These are phyloP conservation scores for Bryoglossum gracile DNA, from an alignment of 495 filamentous ascomycete species.

Conservation along the genomic window DNA sequence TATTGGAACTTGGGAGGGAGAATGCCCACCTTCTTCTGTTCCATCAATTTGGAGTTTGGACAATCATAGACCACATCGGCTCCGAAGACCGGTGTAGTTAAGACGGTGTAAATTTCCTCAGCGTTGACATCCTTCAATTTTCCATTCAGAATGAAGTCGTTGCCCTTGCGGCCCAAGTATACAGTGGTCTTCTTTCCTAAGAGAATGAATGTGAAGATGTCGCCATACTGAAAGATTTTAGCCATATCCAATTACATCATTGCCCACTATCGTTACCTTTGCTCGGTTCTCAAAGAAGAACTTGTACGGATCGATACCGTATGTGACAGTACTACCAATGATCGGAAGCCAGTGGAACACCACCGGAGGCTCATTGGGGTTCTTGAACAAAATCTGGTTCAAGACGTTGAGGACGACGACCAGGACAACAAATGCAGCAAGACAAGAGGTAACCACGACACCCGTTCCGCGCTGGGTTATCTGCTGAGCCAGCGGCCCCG, in stretches of 20 bases:
- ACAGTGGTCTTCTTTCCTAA: conserved; percentile 71
- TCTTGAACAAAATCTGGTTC: conserved; percentile 60
- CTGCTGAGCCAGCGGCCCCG: conserved; percentile 38
- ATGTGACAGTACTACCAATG: conserved; percentile 69
- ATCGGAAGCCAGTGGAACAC: conserved; percentile 82
- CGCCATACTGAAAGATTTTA: conserved; percentile 52
- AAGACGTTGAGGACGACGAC: conserved; percentile 59
- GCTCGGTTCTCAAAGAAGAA: conserved; percentile 65
- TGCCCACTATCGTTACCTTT: no score
- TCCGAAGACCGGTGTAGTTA: conserved; percentile 83
- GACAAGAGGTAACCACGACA: conserved; percentile 28
- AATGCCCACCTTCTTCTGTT: conserved; percentile 58
- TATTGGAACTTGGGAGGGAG: not conserved
- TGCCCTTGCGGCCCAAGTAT: conserved; percentile 69
- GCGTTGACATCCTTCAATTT: conserved; percentile 75
- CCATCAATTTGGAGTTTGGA: conserved; percentile 78
- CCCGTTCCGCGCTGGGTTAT: conserved; percentile 35
- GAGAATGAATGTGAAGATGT: conserved; percentile 73
- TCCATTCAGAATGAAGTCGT: conserved; percentile 82
- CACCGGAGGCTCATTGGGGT: conserved; percentile 66
- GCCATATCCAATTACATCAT: no score
- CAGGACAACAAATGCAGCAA: conserved; percentile 40
- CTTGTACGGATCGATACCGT: conserved; percentile 75
- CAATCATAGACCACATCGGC: conserved; percentile 84
- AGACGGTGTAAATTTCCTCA: conserved; percentile 72